phyloP scores from a whole-genome alignment of 2,329 filamentous ascomycete genomes.

The Raffaelea ambrosiae region DNA sequence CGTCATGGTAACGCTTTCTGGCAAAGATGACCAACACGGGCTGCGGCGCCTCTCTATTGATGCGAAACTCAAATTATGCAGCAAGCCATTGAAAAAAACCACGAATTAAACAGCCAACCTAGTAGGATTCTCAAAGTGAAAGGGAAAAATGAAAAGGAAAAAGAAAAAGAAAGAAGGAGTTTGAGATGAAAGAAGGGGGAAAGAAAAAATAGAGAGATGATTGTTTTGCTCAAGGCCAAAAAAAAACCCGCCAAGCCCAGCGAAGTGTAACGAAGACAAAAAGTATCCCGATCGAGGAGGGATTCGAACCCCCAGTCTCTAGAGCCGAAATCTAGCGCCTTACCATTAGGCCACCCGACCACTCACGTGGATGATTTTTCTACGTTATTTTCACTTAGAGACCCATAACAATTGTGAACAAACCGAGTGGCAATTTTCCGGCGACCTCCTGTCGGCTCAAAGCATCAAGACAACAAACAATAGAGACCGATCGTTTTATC shows the following conservation, averaged over 20 bases:
- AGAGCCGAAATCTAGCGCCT: slow-evolving; percentile 18
- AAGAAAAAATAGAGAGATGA: neutral
- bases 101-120: too few relatives aligned
- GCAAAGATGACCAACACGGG: too few relatives aligned
- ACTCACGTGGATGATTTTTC: slow-evolving; percentile 5
- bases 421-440: too few relatives aligned
- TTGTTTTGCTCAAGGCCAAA: neutral
- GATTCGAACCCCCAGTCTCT: slow-evolving; percentile 18
- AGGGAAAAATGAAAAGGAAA: too few relatives aligned
- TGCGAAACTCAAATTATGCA: too few relatives aligned
- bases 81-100: too few relatives aligned
- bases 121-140: neutral
- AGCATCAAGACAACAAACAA: too few relatives aligned
- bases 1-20: too few relatives aligned
- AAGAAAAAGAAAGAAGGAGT: neutral
- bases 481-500: too few relatives aligned
- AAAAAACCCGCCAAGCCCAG: slow-evolving; percentile 1
- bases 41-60: too few relatives aligned
- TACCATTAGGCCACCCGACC: slow-evolving; percentile 19
- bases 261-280: neutral
- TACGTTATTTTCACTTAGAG: neutral
- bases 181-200: too few relatives aligned
- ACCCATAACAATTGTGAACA: neutral
- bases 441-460: too few relatives aligned
- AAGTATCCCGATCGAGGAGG: slow-evolving; percentile 16